Base-by-base conservation (phyloP, 2,329 filamentous ascomycete species). In the Fusarium pilosicola region DNA sequence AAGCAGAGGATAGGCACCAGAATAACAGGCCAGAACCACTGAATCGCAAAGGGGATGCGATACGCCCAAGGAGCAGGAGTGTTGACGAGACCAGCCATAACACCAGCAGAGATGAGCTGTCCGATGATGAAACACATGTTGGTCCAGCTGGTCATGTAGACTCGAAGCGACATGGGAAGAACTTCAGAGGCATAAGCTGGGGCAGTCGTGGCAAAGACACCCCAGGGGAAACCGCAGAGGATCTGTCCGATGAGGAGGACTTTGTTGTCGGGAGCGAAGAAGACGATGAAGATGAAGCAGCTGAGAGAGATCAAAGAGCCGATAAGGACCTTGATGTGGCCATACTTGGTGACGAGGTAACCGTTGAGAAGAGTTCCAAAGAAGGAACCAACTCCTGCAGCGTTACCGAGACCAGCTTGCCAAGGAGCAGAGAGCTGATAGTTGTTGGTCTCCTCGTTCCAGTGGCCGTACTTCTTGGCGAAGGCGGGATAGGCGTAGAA, bases 41-140 rank as follows among this genome's bases (percentile, higher is more conserved):
- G 86, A 1, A 87, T 60, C 1, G 82, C 85, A 62, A 85, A 88
- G 1, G 86, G 86, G 15, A 84, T 85, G 12, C 83, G 80, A 73
- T 85, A 88, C 0, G 83, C 82, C 83, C 84, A 87, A 32, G 86
- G 74, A 5, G 81, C 74, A 1, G 76, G 70, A 26, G 80, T 79
- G 36, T 78, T 68, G 54, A 77, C 71, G 1, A 80, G 67, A 6
- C 77, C 75, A 13, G 74, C 64, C 56, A 80, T 62, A 14, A 81
- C 66, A 2, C 78, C 79, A 8, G 84, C 82, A 2, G 83, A 83
- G 42, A 87, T 80, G 38, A 87, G 77, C 67, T 86, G 84, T 2
- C 86, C 86, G 18, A 86, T 81, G 14, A 83, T 83, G 77, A 84
- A 87, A 68, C 85, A 87, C 75, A 87, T 81, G 62, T 87, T 87